Conservation (phyloP, 2,329 filamentous ascomycete species). For the Periconia macrospinosa region DNA sequence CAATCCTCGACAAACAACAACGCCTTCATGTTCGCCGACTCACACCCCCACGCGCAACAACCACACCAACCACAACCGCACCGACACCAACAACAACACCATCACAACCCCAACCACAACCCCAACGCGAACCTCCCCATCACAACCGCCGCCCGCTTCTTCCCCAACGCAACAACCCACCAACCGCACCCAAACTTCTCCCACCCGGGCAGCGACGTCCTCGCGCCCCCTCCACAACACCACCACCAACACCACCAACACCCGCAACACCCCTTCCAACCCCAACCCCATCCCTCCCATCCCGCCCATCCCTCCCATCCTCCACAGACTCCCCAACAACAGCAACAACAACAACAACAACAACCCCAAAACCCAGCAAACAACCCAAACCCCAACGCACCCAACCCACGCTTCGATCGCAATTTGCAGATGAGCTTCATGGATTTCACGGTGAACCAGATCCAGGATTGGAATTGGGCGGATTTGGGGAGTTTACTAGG, state of each 20-base stretch:
- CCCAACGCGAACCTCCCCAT: not conserved
- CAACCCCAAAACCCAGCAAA: not conserved
- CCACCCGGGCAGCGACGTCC: too few species aligned
- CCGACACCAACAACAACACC: too few species aligned
- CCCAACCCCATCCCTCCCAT: not conserved
- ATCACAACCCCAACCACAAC: not conserved
- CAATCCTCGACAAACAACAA: constrained; percentile 28
- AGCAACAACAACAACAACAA: too few species aligned
- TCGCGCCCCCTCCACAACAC: not conserved
- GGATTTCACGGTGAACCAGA: constrained; percentile 40
- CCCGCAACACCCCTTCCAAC: not conserved
- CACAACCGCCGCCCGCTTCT: not conserved
- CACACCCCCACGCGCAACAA: not conserved
- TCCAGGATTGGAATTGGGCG: constrained; percentile 40
- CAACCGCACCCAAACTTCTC: too few species aligned
- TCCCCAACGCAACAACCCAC: not conserved
- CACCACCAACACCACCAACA: not conserved
- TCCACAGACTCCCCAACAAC: not conserved
- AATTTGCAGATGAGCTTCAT: constrained; percentile 38
- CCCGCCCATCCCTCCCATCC: too few species aligned
- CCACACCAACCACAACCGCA: not conserved
- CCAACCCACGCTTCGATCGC: constrained; percentile 26
- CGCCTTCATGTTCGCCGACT: constrained; percentile 34
- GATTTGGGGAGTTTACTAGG: constrained; percentile 34
- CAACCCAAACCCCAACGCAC: constrained; percentile 2